Evolutionary conservation across 1,139 yeast genomes (phyloP), one percentile per base, ranked within the genome.

Genomic region (Geotrichum klebahnii): DNA sequence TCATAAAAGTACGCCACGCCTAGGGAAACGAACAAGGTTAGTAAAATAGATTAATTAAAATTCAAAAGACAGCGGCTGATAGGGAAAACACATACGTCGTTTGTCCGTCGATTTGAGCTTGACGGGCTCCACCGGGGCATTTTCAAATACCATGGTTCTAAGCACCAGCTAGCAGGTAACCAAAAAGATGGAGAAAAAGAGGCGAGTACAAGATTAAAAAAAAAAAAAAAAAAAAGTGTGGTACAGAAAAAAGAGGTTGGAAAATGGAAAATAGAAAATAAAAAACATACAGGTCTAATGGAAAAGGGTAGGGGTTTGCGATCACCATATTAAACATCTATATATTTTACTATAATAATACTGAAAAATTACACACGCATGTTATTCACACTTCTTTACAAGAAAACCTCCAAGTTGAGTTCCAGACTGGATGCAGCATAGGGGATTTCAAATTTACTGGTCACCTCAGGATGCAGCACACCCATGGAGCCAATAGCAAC

Each of bases 381-480:
- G n/a, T n/a, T n/a, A n/a, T n/a, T n/a, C n/a, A n/a, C n/a, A n/a
- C n/a, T n/a, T n/a, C n/a, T n/a, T 67, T 73, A 83, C 68, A 84
- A 74, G 75, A 89, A 88, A 52, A 82, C 84, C 71, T 90, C 95
- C 48, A 94, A 81, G 66, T 90, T 84, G 57, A 94, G 75, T 73
- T 94, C 99, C 57, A 90, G 92, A 55, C 85, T 77, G 42, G 96
- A 85, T 62, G 96, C 97, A 35, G 67, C 73, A 65, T 84, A 88
- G 50, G 97, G 97, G 57, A 94, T 80, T 59, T 89, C 97, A 65
- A 89, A 94, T 64, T 78, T 73, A 59, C 76, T 76, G 78, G 90
- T 77, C 52, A 94, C 98, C 65, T 86, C 89, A 33, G 99, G 99
- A 68, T 94, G 99, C 64, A 94, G 76, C 52, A 89, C 97, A 66